Percentiles rank a stretch among this genome's conserved stretches.
Conservation (phyloP, 345 rosid genomes). For the Populus pruinosa region DNA sequence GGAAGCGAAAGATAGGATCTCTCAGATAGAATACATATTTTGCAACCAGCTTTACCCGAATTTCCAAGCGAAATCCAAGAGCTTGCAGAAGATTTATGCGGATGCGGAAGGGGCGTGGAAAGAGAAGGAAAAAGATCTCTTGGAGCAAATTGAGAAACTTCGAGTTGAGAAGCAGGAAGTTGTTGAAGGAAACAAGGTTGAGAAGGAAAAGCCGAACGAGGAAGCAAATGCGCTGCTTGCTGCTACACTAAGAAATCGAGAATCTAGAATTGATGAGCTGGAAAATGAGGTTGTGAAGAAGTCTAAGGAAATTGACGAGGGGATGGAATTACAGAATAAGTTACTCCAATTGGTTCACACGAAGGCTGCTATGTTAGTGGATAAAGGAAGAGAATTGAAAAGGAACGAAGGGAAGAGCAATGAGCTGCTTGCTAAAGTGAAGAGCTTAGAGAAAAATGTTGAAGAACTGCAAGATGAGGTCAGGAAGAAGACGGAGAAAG, state of each 20-base stretch:
- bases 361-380: slow-evolving; percentile 24
- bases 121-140: slow-evolving; percentile 47
- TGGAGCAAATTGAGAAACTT: slow-evolving; percentile 48
- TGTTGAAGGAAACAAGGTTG: slow-evolving; percentile 40
- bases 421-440: slow-evolving; percentile 40
- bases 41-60: slow-evolving; percentile 79
- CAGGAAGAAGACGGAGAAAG: slow-evolving; percentile 25
- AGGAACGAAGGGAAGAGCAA: slow-evolving; percentile 36
- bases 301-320: slow-evolving; percentile 44
- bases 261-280: slow-evolving; percentile 30
- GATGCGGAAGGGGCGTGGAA: slow-evolving; percentile 58
- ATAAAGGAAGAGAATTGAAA: slow-evolving; percentile 26
- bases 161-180: slow-evolving; percentile 41
- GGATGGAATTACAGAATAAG: slow-evolving; percentile 38
- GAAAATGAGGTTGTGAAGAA: slow-evolving; percentile 38
- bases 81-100: slow-evolving; percentile 44
- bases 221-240: slow-evolving; percentile 18
- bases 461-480: slow-evolving; percentile 43
- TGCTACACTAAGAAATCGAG: slow-evolving; percentile 24
- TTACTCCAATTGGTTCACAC: slow-evolving; percentile 42
- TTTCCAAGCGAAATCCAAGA: slow-evolving; percentile 53
- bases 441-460: slow-evolving; percentile 33
- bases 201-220: slow-evolving; percentile 39
- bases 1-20: slow-evolving; percentile 82
- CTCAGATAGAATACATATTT: slow-evolving; percentile 88